Conservation (phyloP, 305 asterid genomes). For the Fraxinus latifolia region DNA sequence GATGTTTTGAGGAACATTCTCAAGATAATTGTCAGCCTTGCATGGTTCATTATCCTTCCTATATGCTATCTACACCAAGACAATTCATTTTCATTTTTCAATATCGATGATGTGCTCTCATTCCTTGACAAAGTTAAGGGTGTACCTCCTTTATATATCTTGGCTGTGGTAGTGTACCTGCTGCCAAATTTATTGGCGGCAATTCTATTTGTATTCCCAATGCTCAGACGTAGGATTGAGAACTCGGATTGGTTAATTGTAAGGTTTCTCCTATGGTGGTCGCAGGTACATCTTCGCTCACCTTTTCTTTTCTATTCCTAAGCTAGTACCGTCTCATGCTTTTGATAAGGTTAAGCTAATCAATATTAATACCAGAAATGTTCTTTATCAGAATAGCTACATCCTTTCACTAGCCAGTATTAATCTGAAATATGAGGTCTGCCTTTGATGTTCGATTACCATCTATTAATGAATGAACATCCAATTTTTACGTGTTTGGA, state of each 20-base stretch:
- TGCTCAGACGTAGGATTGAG: conserved; percentile 96
- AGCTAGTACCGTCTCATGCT: conserved; percentile 3
- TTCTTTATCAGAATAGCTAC: conserved; percentile 15
- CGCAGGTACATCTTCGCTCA: conserved; percentile 64
- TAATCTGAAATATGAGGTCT: conserved; percentile 8
- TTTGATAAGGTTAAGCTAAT: conserved; percentile 15
- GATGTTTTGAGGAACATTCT: conserved; percentile 68
- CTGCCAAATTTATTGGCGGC: conserved; percentile 79
- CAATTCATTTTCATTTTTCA: conserved; percentile 40
- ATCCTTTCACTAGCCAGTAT: conserved; percentile 13
- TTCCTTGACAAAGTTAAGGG: conserved; percentile 76
- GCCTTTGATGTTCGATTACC: conserved; percentile 1
- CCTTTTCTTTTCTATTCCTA: conserved; percentile 21
- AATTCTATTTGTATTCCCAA: conserved; percentile 75
- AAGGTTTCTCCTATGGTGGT: conserved; percentile 97
- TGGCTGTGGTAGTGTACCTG: conserved; percentile 75
- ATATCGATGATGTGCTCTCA: conserved; percentile 43
- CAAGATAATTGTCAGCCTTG: conserved; percentile 77
- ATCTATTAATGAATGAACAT: neutral
- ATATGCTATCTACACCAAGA: conserved; percentile 59
- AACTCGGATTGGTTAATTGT: conserved; percentile 89
- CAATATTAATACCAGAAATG: neutral
- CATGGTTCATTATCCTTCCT: conserved; percentile 85
- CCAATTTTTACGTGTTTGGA: neutral
- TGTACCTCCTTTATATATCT: conserved; percentile 79